A percentile compares a stretch with the other conserved stretches of the same genome.
Evolutionary conservation across 2,329 filamentous ascomycete species (phyloP).

Genomic region (Fusarium continuum): DNA sequence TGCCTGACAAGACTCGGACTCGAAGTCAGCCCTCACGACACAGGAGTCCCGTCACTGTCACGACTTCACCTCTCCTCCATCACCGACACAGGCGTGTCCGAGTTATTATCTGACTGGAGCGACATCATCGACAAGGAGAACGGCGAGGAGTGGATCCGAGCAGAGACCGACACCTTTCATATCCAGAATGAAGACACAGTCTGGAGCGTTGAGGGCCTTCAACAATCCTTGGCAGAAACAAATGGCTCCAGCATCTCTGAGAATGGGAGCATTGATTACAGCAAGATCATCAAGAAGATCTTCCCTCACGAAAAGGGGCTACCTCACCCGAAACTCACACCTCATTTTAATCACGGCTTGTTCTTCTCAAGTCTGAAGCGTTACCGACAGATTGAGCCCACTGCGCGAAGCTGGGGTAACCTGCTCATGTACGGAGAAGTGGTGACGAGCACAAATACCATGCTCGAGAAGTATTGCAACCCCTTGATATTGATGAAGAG

Average conservation of each 20-base stretch:
- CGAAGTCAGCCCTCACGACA: conserved; percentile 74
- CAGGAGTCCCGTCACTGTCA: conserved; percentile 80
- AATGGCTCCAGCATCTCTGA: conserved; percentile 43
- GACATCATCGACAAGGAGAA: conserved; percentile 74
- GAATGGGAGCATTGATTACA: conserved; percentile 75
- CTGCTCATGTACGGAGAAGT: conserved; percentile 88
- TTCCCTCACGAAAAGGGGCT: conserved; percentile 74
- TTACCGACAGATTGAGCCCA: conserved; percentile 67
- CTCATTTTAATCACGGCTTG: conserved; percentile 83
- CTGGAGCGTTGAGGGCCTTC: conserved; percentile 66
- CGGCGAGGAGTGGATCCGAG: conserved; percentile 77
- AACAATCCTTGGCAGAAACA: conserved; percentile 57
- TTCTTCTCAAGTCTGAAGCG: conserved; percentile 77
- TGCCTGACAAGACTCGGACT: conserved; percentile 84
- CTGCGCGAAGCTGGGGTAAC: conserved; percentile 76
- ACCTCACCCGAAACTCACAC: conserved; percentile 77
- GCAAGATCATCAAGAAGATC: conserved; percentile 75
- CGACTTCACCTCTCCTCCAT: conserved; percentile 82
- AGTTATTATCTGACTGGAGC: conserved; percentile 72
- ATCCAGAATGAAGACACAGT: conserved; percentile 72
- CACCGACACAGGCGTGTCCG: conserved; percentile 69
- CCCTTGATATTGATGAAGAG: rapidly evolving
- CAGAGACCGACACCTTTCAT: conserved; percentile 83
- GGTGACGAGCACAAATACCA: conserved; percentile 90
- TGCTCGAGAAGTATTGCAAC: conserved; percentile 79